Evolutionary conservation across 2,329 filamentous ascomycete species (phyloP), one percentile per base, ranked within the genome.

Genomic region (Botrytis paeoniae): DNA sequence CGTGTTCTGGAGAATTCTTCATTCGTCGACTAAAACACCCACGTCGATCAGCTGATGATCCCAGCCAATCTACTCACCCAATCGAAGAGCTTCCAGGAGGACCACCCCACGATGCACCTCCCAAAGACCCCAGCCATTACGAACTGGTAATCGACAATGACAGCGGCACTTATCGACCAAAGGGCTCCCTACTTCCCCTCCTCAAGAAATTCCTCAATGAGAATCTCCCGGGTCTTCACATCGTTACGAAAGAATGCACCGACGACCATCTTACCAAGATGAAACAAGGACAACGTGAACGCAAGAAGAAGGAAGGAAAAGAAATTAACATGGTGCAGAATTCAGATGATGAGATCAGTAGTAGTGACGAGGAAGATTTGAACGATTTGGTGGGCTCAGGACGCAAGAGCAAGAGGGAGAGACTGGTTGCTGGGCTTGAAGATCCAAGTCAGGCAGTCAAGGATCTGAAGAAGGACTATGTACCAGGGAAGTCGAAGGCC

Each of bases 81-180:
- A 80, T 84, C 0, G 78, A 86, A 1, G 82, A 87, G 4, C 65
- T 86, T 2, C 81, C 82, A 7, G 84, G 82, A n/a, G 87, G 84
- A 0, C 86, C 85, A 4, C 86, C 85, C 1, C 75, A 81, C 25
- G 79, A 80, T 0, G 75, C 82, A 0, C 86, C 85, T 4, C 87
- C 85, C 0, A 77, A 81, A 22, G 82, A 86, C 73, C 87, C 84
- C n/a, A 80, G 82, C 70, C 85, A 86, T 80, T 98, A 97, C 81
- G 92, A 97, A 80, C 88, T 98, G 14, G 85, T 96, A 76, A 98
- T 98, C 79, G 95, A 98, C 84, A 98, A 98, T 79, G 95, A 97
- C 82, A 94, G 91, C 71, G 95, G 95, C 18, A 98, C 95, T 0
- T 98, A 98, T 81, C 89, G 95, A 0, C 95, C 95, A 0, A 94